Percentiles rank a stretch among this genome's conserved stretches.
Conservation (phyloP, 2,329 filamentous ascomycete genomes). For the Trichoderma atroviride region DNA sequence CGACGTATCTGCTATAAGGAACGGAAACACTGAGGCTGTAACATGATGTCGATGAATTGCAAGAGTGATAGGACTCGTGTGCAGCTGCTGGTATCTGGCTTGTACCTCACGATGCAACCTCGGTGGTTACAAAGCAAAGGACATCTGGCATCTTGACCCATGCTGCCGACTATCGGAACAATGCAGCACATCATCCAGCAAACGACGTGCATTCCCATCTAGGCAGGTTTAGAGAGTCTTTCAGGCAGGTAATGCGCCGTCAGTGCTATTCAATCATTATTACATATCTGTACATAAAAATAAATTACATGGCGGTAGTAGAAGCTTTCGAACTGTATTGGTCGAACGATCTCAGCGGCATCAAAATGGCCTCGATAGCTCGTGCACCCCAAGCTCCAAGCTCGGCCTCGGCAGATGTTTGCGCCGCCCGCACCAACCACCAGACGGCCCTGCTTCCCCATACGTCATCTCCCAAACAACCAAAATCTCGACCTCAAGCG, state of each 20-base stretch:
- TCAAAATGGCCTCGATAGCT: background rate
- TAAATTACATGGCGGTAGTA: background rate
- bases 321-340: too few relatives aligned
- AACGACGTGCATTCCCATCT: background rate
- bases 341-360: background rate
- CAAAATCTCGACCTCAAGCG: constrained; percentile 8
- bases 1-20: background rate
- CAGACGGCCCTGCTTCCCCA: constrained; percentile 1
- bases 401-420: constrained; percentile 25
- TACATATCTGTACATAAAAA: background rate
- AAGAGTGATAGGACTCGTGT: background rate
- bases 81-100: background rate
- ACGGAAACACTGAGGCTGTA: background rate
- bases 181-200: background rate
- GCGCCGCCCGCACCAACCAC: constrained; percentile 20
- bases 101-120: background rate
- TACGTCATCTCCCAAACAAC: constrained; percentile 12
- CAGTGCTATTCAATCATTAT: background rate
- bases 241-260: background rate
- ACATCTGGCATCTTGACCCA: constrained; percentile 22
- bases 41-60: background rate
- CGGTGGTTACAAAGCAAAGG: background rate
- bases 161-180: constrained; percentile 20
- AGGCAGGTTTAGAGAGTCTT: background rate
- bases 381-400: background rate